A percentile compares a stretch with the other conserved stretches of the same genome.
These are phyloP conservation scores for Leishmania tropica DNA, from an alignment of 208 protist genomes.

Conservation along the genomic window DNA sequence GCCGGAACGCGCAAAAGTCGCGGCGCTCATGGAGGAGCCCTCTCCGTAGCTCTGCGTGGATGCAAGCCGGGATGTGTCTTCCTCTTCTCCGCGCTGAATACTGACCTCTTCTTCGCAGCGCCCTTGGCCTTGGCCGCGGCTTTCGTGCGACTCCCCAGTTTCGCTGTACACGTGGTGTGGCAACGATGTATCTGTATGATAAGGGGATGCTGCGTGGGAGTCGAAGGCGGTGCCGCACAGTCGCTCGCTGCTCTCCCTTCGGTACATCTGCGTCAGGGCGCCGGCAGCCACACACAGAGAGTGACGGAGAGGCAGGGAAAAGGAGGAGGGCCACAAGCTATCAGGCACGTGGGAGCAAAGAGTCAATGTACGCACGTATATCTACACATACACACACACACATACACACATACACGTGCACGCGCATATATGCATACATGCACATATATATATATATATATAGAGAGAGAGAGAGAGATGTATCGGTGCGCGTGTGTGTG, in stretches of 20 bases:
- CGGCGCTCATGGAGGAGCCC: background rate
- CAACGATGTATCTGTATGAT: background rate
- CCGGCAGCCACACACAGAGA: background rate
- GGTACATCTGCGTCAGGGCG: background rate
- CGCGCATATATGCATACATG: too few species aligned
- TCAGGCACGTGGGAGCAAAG: background rate
- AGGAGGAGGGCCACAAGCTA: background rate
- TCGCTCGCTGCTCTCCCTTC: background rate
- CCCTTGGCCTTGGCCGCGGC: background rate
- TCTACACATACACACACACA: background rate
- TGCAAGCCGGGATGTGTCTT: background rate
- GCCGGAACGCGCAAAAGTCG: background rate
- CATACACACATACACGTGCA: too few species aligned
- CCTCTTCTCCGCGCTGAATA: background rate
- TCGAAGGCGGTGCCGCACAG: background rate
- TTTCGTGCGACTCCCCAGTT: background rate
- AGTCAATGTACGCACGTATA: background rate
- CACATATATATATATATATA: background rate
- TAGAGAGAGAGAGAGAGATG: background rate
- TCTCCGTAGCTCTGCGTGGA: conserved; percentile 1
- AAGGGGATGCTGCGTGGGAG: background rate
- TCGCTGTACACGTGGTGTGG: background rate
- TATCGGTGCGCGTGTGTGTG: background rate
- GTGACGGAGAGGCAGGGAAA: background rate
- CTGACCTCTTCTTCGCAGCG: background rate